phyloP scores from a whole-genome alignment of 176 grass and related monocot genomes.

The Oryza coarctata region DNA sequence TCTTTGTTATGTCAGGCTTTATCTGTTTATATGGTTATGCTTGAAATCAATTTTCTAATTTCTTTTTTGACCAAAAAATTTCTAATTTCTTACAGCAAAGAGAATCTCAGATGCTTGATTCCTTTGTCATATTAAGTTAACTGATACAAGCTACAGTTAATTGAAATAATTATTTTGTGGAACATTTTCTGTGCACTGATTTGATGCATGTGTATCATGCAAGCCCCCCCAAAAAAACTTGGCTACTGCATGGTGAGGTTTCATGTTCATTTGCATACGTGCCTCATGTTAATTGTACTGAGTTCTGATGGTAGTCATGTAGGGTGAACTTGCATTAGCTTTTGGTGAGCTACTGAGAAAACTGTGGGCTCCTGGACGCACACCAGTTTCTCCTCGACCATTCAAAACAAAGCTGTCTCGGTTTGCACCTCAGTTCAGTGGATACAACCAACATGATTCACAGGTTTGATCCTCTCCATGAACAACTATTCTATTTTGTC shows the following conservation, averaged over 20 bases:
- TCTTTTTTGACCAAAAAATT: too few relatives aligned
- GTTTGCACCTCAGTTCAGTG: slow-evolving; percentile 98
- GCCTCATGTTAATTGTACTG: slow-evolving; percentile 54
- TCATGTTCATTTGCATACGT: slow-evolving; percentile 28
- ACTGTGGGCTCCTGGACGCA: slow-evolving; percentile 89
- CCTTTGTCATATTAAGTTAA: not conserved
- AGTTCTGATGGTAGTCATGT: slow-evolving; percentile 87
- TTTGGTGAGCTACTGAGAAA: slow-evolving; percentile 97
- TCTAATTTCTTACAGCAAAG: not conserved
- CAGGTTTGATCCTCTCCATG: slow-evolving; percentile 58
- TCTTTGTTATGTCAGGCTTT: not conserved
- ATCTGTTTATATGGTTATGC: not conserved
- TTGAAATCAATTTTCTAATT: not conserved
- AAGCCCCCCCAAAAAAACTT: not conserved
- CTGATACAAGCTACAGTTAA: not conserved
- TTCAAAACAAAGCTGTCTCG: slow-evolving; percentile 95
- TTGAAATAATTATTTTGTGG: slow-evolving; percentile 12
- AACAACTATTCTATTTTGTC: not conserved
- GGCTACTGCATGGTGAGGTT: not conserved
- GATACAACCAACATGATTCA: slow-evolving; percentile 97
- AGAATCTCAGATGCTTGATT: not conserved
- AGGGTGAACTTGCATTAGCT: slow-evolving; percentile 99
- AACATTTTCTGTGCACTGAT: not conserved
- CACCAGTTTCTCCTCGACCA: slow-evolving; percentile 82
- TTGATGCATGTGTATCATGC: not conserved